Percentiles rank a stretch among this genome's conserved stretches.
phyloP scores from a whole-genome alignment of 225 moss, liverwort and hornwort species.

The Neckera pumila region DNA sequence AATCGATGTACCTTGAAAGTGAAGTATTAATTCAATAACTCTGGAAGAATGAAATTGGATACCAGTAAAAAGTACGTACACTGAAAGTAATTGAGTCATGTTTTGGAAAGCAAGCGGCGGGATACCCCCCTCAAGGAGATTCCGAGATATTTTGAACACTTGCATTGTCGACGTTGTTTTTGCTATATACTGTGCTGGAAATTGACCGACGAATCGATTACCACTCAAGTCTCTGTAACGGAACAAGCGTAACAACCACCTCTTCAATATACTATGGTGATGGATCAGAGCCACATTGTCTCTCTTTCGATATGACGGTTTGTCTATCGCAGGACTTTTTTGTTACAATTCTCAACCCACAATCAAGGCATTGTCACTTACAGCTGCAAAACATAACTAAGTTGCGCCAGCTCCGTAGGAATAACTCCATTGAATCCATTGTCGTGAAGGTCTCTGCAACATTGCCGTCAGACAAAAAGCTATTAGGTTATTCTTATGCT shows the following conservation, averaged over 20 bases:
- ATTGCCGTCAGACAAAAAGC: background rate
- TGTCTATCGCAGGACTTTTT: background rate
- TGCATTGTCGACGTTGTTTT: background rate
- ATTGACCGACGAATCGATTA: constrained; percentile 11
- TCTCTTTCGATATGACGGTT: background rate
- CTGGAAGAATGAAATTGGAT: background rate
- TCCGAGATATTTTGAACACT: constrained; percentile 5
- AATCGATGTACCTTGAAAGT: background rate
- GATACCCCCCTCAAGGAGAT: constrained; percentile 6
- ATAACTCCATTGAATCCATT: constrained; percentile 21
- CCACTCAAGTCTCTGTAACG: constrained; percentile 16
- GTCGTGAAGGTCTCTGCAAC: constrained; percentile 21
- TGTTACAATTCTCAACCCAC: background rate
- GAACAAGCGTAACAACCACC: background rate
- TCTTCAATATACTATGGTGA: background rate
- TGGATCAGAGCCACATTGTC: background rate
- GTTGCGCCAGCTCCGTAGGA: background rate
- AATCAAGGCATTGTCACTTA: background rate
- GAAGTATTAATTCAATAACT: background rate
- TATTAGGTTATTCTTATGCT: background rate
- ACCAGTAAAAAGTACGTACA: constrained; percentile 1
- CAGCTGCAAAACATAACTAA: background rate
- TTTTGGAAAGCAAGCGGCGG: background rate
- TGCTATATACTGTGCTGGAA: background rate
- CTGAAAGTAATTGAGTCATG: constrained; percentile 8